phyloP scores from a whole-genome alignment of 2,329 filamentous ascomycete species.

The Aspergillus brasiliensis region DNA sequence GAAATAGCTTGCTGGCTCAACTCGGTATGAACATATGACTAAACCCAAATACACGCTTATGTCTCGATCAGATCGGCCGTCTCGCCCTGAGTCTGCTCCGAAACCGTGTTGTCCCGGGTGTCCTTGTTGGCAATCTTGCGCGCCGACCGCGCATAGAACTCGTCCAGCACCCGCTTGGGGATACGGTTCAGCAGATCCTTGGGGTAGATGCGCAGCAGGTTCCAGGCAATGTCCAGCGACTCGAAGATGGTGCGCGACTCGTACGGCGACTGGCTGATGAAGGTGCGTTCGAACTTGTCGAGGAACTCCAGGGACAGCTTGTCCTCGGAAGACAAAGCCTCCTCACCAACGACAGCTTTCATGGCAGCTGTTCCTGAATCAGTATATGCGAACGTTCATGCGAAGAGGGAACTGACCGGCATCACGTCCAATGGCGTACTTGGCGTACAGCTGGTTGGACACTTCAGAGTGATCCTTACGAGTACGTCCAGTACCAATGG shows the following conservation, averaged over 20 bases:
- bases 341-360: slow-evolving; percentile 99
- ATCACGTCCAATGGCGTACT: slow-evolving; percentile 98
- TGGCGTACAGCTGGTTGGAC: slow-evolving; percentile 98
- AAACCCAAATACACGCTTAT: slow-evolving; percentile 22
- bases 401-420: slow-evolving; percentile 53
- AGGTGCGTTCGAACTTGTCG: slow-evolving; percentile 96
- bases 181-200: slow-evolving; percentile 98
- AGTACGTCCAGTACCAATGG: slow-evolving; percentile 95
- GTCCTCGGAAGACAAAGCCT: slow-evolving; percentile 92
- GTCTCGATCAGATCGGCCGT: slow-evolving; percentile 47
- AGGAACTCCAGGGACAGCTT: slow-evolving; percentile 97
- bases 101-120: slow-evolving; percentile 47
- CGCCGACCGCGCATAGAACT: slow-evolving; percentile 70
- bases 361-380: slow-evolving; percentile 67
- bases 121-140: slow-evolving; percentile 51
- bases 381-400: not conserved
- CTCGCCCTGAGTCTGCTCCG: slow-evolving; percentile 30
- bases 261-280: slow-evolving; percentile 90
- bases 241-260: slow-evolving; percentile 90
- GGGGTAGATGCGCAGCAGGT: slow-evolving; percentile 92
- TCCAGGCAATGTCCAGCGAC: slow-evolving; percentile 94
- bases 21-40: slow-evolving; percentile 18
- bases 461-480: slow-evolving; percentile 97
- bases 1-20: slow-evolving; percentile 15
- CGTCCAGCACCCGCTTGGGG: slow-evolving; percentile 77